Evolutionary conservation across 768 basidiomycete genomes (phyloP).

Genomic region (Rhizopogon vulgaris): DNA sequence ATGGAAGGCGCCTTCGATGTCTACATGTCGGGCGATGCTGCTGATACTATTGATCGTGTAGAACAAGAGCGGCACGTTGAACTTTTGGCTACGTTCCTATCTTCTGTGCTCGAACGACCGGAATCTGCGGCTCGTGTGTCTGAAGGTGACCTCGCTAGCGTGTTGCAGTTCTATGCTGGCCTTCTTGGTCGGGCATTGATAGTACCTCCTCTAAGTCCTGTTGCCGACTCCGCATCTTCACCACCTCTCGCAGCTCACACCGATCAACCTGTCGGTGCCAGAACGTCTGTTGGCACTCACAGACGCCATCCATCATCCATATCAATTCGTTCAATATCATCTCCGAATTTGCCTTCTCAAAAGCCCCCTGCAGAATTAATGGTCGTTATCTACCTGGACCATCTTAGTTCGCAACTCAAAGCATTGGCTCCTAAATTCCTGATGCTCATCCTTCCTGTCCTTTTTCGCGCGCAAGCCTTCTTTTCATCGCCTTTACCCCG

Average conservation of each 20-base stretch:
- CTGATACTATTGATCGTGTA: constrained; percentile 35
- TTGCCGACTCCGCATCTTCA: constrained; percentile 9
- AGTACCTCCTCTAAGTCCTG: constrained; percentile 18
- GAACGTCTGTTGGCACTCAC: constrained; percentile 33
- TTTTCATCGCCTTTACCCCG: constrained; percentile 64
- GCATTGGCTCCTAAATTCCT: constrained; percentile 51
- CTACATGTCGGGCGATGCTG: constrained; percentile 26
- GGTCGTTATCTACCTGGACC: constrained; percentile 54
- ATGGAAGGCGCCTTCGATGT: constrained; percentile 60
- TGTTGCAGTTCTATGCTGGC: constrained; percentile 54
- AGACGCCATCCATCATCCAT: constrained; percentile 58
- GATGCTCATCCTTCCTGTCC: constrained; percentile 53
- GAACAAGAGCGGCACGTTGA: constrained; percentile 65
- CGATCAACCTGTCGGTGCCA: constrained; percentile 19
- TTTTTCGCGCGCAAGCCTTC: constrained; percentile 66
- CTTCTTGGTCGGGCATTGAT: constrained; percentile 51
- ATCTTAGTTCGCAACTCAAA: constrained; percentile 57
- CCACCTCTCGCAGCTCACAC: constrained; percentile 28
- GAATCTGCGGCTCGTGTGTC: constrained; percentile 56
- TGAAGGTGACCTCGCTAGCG: constrained; percentile 48
- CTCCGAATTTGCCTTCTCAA: constrained; percentile 19
- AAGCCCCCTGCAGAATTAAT: constrained; percentile 61
- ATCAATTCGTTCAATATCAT: constrained; percentile 40
- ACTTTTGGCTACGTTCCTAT: constrained; percentile 52
- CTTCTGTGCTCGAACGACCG: constrained; percentile 39